phyloP scores from a whole-genome alignment of 1,284 basidiomycete genomes.

The Cutaneotrichosporon sp. region DNA sequence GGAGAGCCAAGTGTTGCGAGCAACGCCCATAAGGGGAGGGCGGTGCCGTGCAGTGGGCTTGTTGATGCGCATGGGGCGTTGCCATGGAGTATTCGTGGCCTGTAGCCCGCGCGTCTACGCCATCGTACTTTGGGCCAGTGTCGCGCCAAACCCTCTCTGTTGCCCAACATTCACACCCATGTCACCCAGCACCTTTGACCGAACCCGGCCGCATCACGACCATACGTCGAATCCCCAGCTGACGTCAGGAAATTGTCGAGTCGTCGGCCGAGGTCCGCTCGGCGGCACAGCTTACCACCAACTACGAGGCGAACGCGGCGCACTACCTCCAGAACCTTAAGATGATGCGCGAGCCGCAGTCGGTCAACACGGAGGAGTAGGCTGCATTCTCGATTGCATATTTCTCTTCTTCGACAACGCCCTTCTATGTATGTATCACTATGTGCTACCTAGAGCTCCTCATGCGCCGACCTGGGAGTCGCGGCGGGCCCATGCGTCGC shows the following conservation, averaged over 20 bases:
- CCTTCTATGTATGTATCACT: slow-evolving; percentile 12
- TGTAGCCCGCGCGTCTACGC: no score
- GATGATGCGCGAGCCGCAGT: slow-evolving; percentile 36
- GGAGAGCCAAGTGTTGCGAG: no score
- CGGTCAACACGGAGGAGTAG: background rate
- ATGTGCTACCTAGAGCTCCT: background rate
- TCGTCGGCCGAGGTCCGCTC: slow-evolving; percentile 54
- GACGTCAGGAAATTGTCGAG: slow-evolving; percentile 34
- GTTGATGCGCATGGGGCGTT: no score
- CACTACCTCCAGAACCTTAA: slow-evolving; percentile 67
- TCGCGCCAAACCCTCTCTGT: no score
- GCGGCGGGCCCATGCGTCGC: background rate
- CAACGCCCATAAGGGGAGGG: no score
- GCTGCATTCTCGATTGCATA: background rate
- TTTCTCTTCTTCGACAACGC: background rate
- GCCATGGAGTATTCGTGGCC: no score
- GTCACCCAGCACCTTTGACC: no score
- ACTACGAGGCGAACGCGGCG: slow-evolving; percentile 77
- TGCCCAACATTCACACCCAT: no score
- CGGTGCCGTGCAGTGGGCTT: no score
- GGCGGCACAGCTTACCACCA: slow-evolving; percentile 68
- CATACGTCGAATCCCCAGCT: background rate
- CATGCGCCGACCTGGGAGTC: background rate
- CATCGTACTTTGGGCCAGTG: no score
- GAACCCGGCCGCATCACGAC: no score